Percentiles rank a stretch among this genome's conserved stretches.
phyloP scores from a whole-genome alignment of 2,329 filamentous ascomycete genomes.

The Alternaria gaisen region DNA sequence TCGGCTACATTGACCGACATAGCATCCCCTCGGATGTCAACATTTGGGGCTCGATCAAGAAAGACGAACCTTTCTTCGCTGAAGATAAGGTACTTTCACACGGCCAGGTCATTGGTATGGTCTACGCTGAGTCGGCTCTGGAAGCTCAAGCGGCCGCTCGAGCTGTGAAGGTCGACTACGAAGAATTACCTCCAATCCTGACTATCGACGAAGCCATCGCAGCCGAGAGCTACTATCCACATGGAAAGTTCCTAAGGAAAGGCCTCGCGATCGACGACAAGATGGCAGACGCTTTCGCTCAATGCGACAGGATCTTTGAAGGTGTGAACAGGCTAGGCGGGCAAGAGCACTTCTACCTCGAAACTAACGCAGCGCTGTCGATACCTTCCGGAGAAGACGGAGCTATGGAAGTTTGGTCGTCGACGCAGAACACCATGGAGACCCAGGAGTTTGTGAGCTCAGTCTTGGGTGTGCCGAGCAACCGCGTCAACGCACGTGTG shows the following conservation, averaged over 20 bases:
- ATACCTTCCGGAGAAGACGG: conserved; percentile 91
- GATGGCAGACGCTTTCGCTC: conserved; percentile 75
- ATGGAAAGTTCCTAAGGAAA: conserved; percentile 80
- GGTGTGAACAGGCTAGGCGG: conserved; percentile 87
- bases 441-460: conserved; percentile 74
- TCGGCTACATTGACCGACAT: conserved; percentile 81
- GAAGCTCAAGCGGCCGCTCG: conserved; percentile 81
- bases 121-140: conserved; percentile 80
- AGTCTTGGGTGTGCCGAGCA: conserved; percentile 81
- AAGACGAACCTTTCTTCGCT: conserved; percentile 89
- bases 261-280: conserved; percentile 64
- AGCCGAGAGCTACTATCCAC: conserved; percentile 83
- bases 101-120: conserved; percentile 89
- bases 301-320: conserved; percentile 82
- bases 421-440: conserved; percentile 53
- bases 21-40: conserved; percentile 86
- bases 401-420: conserved; percentile 82
- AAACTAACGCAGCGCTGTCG: conserved; percentile 84
- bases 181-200: conserved; percentile 84
- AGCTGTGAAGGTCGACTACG: conserved; percentile 86
- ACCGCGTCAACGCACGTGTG: conserved; percentile 87
- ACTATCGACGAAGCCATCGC: conserved; percentile 96
- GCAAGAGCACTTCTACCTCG: conserved; percentile 96
- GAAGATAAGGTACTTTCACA: conserved; percentile 86
- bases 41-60: conserved; percentile 83